phyloP scores from a whole-genome alignment of 257 asterid species.

The Scutellaria baicalensis region DNA sequence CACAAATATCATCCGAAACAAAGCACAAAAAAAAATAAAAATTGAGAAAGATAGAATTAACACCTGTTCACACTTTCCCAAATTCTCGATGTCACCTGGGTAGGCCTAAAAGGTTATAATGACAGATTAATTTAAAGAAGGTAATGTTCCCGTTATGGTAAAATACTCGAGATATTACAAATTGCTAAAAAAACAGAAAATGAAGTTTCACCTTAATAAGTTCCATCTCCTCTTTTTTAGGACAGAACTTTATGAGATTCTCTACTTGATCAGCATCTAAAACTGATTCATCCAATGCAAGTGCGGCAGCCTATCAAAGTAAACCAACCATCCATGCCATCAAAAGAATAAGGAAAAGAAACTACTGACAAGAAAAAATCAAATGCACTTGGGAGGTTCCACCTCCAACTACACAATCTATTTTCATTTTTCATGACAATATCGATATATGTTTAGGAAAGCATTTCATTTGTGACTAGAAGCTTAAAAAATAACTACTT shows the following conservation, averaged over 20 bases:
- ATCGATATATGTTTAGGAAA: not conserved
- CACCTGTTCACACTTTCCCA: slow-evolving; percentile 99
- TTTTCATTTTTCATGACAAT: not conserved
- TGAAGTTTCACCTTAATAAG: slow-evolving; percentile 67
- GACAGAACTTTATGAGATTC: slow-evolving; percentile 92
- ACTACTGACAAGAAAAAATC: not conserved
- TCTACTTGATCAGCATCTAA: slow-evolving; percentile 99
- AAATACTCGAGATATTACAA: not conserved
- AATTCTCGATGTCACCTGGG: slow-evolving; percentile 68
- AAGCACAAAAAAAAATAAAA: not conserved
- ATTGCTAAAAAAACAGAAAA: not conserved
- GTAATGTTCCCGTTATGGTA: not conserved
- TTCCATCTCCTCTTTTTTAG: slow-evolving; percentile 96
- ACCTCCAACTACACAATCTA: not conserved
- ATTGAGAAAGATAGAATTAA: slow-evolving; percentile 2
- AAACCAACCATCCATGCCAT: slow-evolving; percentile 8
- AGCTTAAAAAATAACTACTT: not conserved
- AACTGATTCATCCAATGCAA: slow-evolving; percentile 81
- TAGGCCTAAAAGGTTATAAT: slow-evolving; percentile 42
- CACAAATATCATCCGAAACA: not conserved
- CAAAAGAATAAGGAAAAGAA: slow-evolving; percentile 12
- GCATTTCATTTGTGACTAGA: not conserved
- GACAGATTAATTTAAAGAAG: slow-evolving; percentile 13
- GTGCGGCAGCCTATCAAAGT: slow-evolving; percentile 67
- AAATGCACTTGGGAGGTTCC: not conserved